Evolutionary conservation across 23 red algal genomes (phyloP), one percentile per base, ranked within the genome.

Genomic region (Gracilaria vermiculophylla): DNA sequence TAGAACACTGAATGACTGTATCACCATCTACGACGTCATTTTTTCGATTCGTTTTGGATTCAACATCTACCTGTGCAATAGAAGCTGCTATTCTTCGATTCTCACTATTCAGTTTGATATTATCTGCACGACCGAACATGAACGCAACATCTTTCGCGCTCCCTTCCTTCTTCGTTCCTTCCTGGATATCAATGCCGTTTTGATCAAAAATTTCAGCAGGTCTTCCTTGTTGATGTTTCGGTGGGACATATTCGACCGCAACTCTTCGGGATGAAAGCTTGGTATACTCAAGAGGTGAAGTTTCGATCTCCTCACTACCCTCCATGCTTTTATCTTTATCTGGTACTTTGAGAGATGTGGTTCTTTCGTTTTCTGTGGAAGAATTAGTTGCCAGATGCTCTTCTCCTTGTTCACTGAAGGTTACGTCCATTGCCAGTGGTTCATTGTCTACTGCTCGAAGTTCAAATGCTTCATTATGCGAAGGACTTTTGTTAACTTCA

Each of bases 391-490:
- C 42, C 25, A 45, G 37, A 28, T 40, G 67, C 23, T 45, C 67
- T 29, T 48, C 67, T 12, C 23, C 67, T 47, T 73, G 67, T 73
- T 73, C 67, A 36, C 42, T 73, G 20, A 73, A 73, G 24, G 67
- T 48, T 7, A 42, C 42, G 14, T 73, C 67, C 67, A 73, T 48
- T 5, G 36, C 20, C 13, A 9, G 67, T 24, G 67, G 67, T 48
- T 48, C 39, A 47, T 20, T 27, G 3, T 40, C 67, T 17, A 27
- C 67, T 27, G 36, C 39, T 9, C 15, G 1, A 42, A 48, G 47
- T 28, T 73, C 67, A 17, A 8, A 7, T 0, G 20, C 37, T 14
- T 73, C 67, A 20, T 73, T 24, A 2, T 20, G 42, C 8, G 40
- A 9, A 25, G 23, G 47, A 5, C 47, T 25, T 20, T 48, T 27